These are phyloP conservation scores for Phytophthora tentaculata DNA, from an alignment of 352 stramenopile species.

Conservation along the genomic window DNA sequence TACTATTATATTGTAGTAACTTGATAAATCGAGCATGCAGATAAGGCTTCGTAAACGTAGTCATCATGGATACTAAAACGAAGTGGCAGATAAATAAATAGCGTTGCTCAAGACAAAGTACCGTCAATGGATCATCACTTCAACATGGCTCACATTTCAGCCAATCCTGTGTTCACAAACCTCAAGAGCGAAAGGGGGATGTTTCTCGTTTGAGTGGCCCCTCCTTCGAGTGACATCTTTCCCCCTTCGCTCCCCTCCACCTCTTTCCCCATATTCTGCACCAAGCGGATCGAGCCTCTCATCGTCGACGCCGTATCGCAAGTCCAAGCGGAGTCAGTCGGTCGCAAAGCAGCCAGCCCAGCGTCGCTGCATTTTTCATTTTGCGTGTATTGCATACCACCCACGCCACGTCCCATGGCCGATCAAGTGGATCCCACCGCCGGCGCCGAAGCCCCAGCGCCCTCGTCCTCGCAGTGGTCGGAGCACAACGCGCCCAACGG, in stretches of 20 bases:
- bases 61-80: too few species aligned
- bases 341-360: conserved; percentile 11
- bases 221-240: conserved; percentile 15
- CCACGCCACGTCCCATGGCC: conserved; percentile 49
- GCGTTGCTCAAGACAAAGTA: too few species aligned
- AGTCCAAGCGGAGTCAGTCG: conserved; percentile 12
- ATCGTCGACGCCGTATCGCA: conserved; percentile 6
- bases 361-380: conserved; percentile 51
- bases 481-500: conserved; percentile 92
- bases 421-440: conserved; percentile 67
- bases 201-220: conserved; percentile 15
- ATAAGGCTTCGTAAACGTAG: too few species aligned
- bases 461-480: conserved; percentile 74
- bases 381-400: conserved; percentile 55
- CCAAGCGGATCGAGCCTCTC: conserved; percentile 28
- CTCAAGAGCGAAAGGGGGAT: conserved; percentile 16
- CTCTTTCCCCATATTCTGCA: conserved; percentile 30
- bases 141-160: conserved; percentile 14
- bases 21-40: too few species aligned
- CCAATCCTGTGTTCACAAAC: conserved; percentile 15
- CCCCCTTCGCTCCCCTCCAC: conserved; percentile 30
- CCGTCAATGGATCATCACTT: background rate
- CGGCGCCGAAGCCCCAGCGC: conserved; percentile 40
- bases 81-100: too few species aligned
- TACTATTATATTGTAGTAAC: too few species aligned